Base-by-base conservation (phyloP, 176 grass and related monocot species). In the Phyllostachys edulis region DNA sequence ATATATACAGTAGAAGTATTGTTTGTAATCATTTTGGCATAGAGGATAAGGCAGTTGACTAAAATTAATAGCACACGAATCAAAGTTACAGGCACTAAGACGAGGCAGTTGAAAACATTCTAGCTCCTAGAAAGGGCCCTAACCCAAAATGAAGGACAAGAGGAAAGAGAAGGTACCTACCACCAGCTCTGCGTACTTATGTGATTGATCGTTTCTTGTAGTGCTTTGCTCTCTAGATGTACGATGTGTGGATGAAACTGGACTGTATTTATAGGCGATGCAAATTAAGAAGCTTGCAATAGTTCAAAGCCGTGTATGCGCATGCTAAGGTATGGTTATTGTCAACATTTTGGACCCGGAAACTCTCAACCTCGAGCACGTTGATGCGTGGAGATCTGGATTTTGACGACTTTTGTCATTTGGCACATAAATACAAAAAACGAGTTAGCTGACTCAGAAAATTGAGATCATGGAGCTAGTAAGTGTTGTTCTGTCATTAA, bases 291-390 rank as follows among this genome's bases (percentile, higher is more conserved):
- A n/a, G 3, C 0, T 27, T 4, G 24, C 15, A 1, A 47, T 50
- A 3, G 4, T 73, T 52, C 46, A 52, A 51, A 52, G 71, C 15
- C 16, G 46, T 73, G 15, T 54, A 62, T 26, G 56, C 38, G 14
- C 74, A 10, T 23, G 73, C 46, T 45, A 65, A 12, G 47, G 27
- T 52, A 20, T 44, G 68, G 37, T 9, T 45, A 34, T 68, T 68
- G 82, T 78, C 83, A 77, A 70, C 39, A 38, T 77, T 57, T 77
- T 68, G 63, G 73, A 69, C 73, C 64, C 10, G 26, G 38, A 49
- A 79, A 79, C 60, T 66, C 16, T 36, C 34, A 69, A 34, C 2
- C 65, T 27, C 20, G 17, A 21, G 24, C 73, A 85, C 64, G 26
- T 49, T 32, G 74, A 78, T 85, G 24, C 80, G 27, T 71, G 62